These are phyloP conservation scores for Obba rivulosa DNA, from an alignment of 768 basidiomycete genomes.

Conservation along the genomic window DNA sequence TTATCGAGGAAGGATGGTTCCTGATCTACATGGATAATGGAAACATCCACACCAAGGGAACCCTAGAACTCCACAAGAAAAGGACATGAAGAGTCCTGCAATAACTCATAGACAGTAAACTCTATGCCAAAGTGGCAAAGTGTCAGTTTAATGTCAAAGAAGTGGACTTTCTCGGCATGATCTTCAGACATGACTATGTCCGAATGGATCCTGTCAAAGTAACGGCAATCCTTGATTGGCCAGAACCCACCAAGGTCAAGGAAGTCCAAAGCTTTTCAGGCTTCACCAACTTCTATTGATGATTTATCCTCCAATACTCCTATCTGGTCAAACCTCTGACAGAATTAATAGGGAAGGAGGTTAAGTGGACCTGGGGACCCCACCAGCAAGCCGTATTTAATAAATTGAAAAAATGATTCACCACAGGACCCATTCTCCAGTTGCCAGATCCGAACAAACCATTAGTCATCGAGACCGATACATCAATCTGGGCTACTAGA, in stretches of 20 bases:
- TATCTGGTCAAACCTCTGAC: slow-evolving; percentile 18
- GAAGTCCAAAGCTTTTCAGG: slow-evolving; percentile 24
- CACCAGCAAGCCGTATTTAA: too few species aligned
- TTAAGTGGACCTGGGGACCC: too few species aligned
- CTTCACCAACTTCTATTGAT: slow-evolving; percentile 25
- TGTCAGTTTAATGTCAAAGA: slow-evolving; percentile 21
- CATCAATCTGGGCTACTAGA: too few species aligned
- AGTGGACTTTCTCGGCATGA: slow-evolving; percentile 26
- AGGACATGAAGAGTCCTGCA: slow-evolving; percentile 18
- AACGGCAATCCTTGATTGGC: slow-evolving; percentile 25
- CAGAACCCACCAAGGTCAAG: slow-evolving; percentile 14
- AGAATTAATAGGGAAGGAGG: too few species aligned
- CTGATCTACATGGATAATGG: slow-evolving; percentile 42
- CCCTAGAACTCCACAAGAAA: slow-evolving; percentile 5
- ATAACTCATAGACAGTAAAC: slow-evolving; percentile 20
- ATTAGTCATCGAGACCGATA: too few species aligned
- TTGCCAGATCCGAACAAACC: too few species aligned
- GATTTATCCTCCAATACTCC: slow-evolving; percentile 22
- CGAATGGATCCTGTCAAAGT: slow-evolving; percentile 30
- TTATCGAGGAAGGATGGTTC: slow-evolving; percentile 30
- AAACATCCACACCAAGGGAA: slow-evolving; percentile 9
- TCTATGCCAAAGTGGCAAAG: slow-evolving; percentile 32
- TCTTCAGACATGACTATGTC: slow-evolving; percentile 13
- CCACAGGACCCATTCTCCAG: too few species aligned
- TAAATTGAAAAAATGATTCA: too few species aligned